Percentiles rank a stretch among this genome's conserved stretches.
phyloP scores from a whole-genome alignment of 1,139 yeast species.

The Candida tropicalis region DNA sequence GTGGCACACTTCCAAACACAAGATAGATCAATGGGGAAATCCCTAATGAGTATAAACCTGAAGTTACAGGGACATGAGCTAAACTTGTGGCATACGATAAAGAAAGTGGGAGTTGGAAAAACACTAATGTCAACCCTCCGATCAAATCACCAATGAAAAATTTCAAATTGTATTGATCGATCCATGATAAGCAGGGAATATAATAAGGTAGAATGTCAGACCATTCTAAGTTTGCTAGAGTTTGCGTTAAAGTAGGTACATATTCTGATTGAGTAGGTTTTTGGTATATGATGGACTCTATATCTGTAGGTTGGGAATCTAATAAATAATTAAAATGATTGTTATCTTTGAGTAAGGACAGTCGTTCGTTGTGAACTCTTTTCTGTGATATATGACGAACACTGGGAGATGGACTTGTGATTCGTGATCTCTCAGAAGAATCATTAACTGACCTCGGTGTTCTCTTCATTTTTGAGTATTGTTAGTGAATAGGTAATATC shows the following conservation, averaged over 20 bases:
- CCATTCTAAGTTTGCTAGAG: slow-evolving; percentile 30
- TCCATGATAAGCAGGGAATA: slow-evolving; percentile 81
- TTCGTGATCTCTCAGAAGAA: slow-evolving; percentile 10
- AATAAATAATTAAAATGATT: neutral
- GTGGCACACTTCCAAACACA: slow-evolving; percentile 89
- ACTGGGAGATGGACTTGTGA: slow-evolving; percentile 36
- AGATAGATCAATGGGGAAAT: slow-evolving; percentile 83
- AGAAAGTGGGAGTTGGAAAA: slow-evolving; percentile 89
- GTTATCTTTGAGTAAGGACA: slow-evolving; percentile 19
- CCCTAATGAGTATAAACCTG: slow-evolving; percentile 82
- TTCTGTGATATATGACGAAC: slow-evolving; percentile 33
- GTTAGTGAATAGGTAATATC: neutral
- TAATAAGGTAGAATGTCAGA: slow-evolving; percentile 59
- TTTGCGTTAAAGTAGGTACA: slow-evolving; percentile 25
- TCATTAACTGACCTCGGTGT: slow-evolving; percentile 2
- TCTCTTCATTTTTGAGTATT: neutral
- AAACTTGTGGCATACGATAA: slow-evolving; percentile 87
- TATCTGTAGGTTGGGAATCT: slow-evolving; percentile 12
- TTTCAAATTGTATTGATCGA: slow-evolving; percentile 56
- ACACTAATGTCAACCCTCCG: slow-evolving; percentile 87
- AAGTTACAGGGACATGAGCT: slow-evolving; percentile 87
- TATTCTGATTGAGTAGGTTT: slow-evolving; percentile 21
- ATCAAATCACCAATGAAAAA: slow-evolving; percentile 72
- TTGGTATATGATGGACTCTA: slow-evolving; percentile 21
- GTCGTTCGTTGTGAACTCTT: slow-evolving; percentile 33